Conservation (phyloP, 1,139 yeast genomes). For the Lodderomyces oxycetoniae region DNA sequence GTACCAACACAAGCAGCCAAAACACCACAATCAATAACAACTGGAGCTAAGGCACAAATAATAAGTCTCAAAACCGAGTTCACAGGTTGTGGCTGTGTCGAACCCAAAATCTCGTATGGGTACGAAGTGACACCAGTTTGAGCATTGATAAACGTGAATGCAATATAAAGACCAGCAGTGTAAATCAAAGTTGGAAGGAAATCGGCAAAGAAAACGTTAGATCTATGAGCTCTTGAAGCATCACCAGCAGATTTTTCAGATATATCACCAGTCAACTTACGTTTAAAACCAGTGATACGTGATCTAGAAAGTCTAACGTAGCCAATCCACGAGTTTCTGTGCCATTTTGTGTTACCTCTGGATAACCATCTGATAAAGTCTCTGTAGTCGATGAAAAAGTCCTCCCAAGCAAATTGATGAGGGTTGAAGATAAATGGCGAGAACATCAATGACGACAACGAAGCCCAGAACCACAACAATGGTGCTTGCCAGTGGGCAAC, state of each 20-base stretch:
- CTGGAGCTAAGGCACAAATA: constrained; percentile 88
- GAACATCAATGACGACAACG: constrained; percentile 81
- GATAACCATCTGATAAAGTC: constrained; percentile 98
- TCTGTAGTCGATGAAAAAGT: constrained; percentile 97
- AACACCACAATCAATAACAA: constrained; percentile 84
- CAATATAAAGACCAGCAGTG: constrained; percentile 88
- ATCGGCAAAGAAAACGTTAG: constrained; percentile 83
- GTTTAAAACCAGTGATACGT: constrained; percentile 96
- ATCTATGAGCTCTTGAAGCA: constrained; percentile 88
- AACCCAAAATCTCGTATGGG: constrained; percentile 24
- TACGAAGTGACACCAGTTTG: constrained; percentile 83
- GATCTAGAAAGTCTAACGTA: constrained; percentile 94
- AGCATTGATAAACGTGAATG: constrained; percentile 90
- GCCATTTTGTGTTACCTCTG: constrained; percentile 98
- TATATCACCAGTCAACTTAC: constrained; percentile 79
- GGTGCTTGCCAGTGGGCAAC: constrained; percentile 97
- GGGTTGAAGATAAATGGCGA: constrained; percentile 97
- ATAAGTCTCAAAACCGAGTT: constrained; percentile 83
- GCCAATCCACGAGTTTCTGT: constrained; percentile 99
- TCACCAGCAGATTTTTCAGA: constrained; percentile 96
- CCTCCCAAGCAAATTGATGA: constrained; percentile 98
- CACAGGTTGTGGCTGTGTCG: constrained; percentile 43
- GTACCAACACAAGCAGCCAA: constrained; percentile 67
- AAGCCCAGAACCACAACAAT: constrained; percentile 97
- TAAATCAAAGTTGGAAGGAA: constrained; percentile 76